A percentile compares a stretch with the other conserved stretches of the same genome.
Evolutionary conservation across 23 red algal genomes (phyloP).

Genomic region (Cyanidiococcus yangmingshanensis): DNA sequence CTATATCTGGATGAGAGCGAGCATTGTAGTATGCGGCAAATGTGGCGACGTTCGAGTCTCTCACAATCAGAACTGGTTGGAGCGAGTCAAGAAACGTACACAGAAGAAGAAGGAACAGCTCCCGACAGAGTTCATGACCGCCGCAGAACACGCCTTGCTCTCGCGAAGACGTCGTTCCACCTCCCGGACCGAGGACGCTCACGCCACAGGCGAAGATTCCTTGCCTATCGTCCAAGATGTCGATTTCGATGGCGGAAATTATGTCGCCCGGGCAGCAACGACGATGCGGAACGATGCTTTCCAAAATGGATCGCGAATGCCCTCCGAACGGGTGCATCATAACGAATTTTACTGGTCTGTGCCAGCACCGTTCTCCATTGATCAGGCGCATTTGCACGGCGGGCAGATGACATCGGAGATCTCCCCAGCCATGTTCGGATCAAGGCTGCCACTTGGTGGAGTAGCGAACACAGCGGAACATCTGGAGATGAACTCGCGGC

Average conservation of each 20-base stretch:
- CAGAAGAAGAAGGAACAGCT: conserved; percentile 13
- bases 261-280: not conserved
- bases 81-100: conserved; percentile 58
- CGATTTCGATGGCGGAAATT: not conserved
- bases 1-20: conserved; percentile 65
- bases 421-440: not conserved
- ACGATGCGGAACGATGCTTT: not conserved
- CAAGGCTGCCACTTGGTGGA: not conserved
- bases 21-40: conserved; percentile 50
- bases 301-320: not conserved
- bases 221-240: not conserved
- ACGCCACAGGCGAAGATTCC: not conserved
- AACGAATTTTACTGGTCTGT: not conserved
- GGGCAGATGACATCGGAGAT: not conserved
- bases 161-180: not conserved
- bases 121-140: not conserved
- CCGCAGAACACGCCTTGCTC: not conserved
- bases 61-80: conserved; percentile 66
- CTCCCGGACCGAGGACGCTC: not conserved
- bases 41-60: conserved; percentile 53
- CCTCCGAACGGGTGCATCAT: not conserved
- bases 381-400: not conserved
- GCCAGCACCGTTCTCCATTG: not conserved
- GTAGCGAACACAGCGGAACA: not conserved
- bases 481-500: conserved; percentile 4